These are phyloP conservation scores for Cyberlindnera mrakii DNA, from an alignment of 805 yeast species.

Conservation along the genomic window DNA sequence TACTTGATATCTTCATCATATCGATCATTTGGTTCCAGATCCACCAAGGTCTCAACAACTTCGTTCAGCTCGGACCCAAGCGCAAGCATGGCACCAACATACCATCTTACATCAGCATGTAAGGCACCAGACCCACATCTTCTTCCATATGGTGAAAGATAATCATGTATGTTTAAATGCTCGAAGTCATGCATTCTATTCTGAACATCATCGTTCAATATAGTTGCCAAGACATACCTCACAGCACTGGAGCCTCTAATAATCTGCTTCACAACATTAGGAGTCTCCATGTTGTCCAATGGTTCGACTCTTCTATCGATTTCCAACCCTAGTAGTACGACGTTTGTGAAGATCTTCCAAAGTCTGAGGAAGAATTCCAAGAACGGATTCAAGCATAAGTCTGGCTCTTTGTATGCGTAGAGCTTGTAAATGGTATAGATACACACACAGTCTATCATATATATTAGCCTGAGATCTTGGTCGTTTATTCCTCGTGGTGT, in stretches of 20 bases:
- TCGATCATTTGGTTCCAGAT: slow-evolving; percentile 53
- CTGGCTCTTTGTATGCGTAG: slow-evolving; percentile 28
- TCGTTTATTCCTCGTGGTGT: slow-evolving; percentile 28
- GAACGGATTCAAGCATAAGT: slow-evolving; percentile 55
- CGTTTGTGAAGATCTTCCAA: slow-evolving; percentile 64
- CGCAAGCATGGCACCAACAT: slow-evolving; percentile 49
- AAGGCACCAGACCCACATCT: slow-evolving; percentile 55
- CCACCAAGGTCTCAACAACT: slow-evolving; percentile 47
- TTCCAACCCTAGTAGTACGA: slow-evolving; percentile 55
- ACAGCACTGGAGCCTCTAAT: slow-evolving; percentile 61
- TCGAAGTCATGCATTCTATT: slow-evolving; percentile 47
- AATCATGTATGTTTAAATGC: slow-evolving; percentile 52
- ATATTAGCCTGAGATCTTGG: slow-evolving; percentile 38
- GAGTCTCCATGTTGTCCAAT: slow-evolving; percentile 26
- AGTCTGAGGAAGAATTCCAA: slow-evolving; percentile 46
- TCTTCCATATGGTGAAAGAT: slow-evolving; percentile 64
- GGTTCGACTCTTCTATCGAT: slow-evolving; percentile 48
- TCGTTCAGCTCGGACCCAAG: slow-evolving; percentile 41
- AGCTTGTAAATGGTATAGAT: slow-evolving; percentile 40
- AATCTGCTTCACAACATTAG: slow-evolving; percentile 40
- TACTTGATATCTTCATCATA: slow-evolving; percentile 65
- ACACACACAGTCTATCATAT: slow-evolving; percentile 37
- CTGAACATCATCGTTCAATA: slow-evolving; percentile 44
- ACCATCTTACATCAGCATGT: slow-evolving; percentile 50
- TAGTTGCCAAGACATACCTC: slow-evolving; percentile 54